Base-by-base conservation (phyloP, 345 rosid genomes). In the Populus deltoides region DNA sequence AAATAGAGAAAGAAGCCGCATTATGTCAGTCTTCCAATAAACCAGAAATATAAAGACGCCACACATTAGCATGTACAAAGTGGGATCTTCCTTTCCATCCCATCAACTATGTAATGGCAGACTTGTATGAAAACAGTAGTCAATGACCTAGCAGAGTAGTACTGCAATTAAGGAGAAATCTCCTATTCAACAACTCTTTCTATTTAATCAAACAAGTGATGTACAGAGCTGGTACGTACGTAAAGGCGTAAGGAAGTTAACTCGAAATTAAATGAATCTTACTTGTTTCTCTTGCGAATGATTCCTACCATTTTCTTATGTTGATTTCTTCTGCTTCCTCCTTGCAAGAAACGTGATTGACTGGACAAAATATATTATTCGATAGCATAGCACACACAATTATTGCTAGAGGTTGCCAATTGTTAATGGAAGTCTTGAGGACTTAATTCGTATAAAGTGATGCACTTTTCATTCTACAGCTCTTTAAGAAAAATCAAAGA, bases 321-420 rank as follows among this genome's bases (percentile, higher is more conserved):
- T 4, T 24, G 6, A 33, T 66, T 66, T 66, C 20, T 66, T 65
- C 77, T 1, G 5, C 55, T n/a, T 43, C 45, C 72, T 43, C 53
- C 68, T 82, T 77, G 4, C 18, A 61, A 79, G 90, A 89, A 86
- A 85, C 90, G 90, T 89, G 90, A 70, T 89, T 86, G 89, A 86
- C 88, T 81, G 68, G 47, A 74, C 86, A 83, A 86, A 82, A 81
- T 74, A 83, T 76, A 62, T 74, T 73, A 66, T 57, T 24, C 51
- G 80, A 51, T 27, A 57, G 75, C 18, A 51, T 27, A 57, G 75
- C 18, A n/a, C 66, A 53, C n/a, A 59, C 61, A 69, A 76, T 72
- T 79, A 76, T 77, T 65, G 3, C 5, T 62, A 20, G 22, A 31
- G 66, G 25, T 67, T 29, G 20, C 25, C 6, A 16, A 36, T 2